Evolutionary conservation across 495 filamentous ascomycete genomes (phyloP).

Genomic region (Hypomontagnella monticulosa): DNA sequence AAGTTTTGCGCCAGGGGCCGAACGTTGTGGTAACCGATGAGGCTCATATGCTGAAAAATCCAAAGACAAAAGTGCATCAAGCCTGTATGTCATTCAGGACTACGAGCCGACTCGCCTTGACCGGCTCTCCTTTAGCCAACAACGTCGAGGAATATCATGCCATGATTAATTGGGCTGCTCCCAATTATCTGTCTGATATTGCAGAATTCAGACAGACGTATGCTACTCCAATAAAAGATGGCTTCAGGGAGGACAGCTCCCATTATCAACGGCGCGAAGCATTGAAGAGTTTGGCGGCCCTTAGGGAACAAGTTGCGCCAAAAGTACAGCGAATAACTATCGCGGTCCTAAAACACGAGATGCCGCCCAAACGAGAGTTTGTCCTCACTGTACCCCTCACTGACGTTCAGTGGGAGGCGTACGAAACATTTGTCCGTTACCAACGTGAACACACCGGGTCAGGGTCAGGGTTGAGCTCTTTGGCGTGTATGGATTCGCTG

Average conservation of each 20-base stretch:
- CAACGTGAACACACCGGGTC: conserved; percentile 27
- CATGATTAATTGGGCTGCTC: conserved; percentile 90
- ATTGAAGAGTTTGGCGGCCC: conserved; percentile 71
- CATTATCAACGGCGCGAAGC: conserved; percentile 61
- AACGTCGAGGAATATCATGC: conserved; percentile 82
- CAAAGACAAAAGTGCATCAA: conserved; percentile 57
- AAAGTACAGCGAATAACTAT: conserved; percentile 83
- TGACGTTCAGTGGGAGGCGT: conserved; percentile 68
- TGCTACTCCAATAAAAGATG: conserved; percentile 74
- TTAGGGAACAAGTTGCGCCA: conserved; percentile 76
- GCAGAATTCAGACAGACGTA: conserved; percentile 74
- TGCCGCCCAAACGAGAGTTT: conserved; percentile 83
- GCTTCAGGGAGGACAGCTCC: conserved; percentile 72
- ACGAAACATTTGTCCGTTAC: conserved; percentile 65
- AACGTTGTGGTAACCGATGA: conserved; percentile 89
- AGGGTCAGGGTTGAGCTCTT: conserved; percentile 49
- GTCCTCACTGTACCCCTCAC: conserved; percentile 78
- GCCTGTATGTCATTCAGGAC: conserved; percentile 68
- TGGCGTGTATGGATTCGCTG: conserved; percentile 63
- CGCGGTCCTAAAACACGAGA: conserved; percentile 66
- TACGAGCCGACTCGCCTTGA: conserved; percentile 81
- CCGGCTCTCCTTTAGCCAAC: conserved; percentile 87
- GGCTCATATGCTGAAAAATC: conserved; percentile 82
- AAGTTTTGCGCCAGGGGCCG: conserved; percentile 66
- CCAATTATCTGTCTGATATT: conserved; percentile 74